phyloP scores from a whole-genome alignment of 2,329 filamentous ascomycete species.

The Cyphellophora attinorum region DNA sequence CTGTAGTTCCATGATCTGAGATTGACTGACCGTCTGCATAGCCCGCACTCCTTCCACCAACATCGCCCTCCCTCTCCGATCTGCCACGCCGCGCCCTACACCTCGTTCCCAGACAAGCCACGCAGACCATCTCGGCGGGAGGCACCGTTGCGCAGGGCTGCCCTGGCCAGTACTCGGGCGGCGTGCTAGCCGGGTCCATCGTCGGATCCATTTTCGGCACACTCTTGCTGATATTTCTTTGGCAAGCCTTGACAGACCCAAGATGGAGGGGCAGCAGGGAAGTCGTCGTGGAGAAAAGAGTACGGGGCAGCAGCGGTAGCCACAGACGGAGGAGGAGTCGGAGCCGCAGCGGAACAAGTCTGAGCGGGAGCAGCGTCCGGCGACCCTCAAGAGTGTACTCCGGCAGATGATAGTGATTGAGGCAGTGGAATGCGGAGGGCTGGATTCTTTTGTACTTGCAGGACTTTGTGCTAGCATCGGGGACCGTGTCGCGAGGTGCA shows the following conservation, averaged over 20 bases:
- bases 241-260: slow-evolving; percentile 5
- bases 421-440: no score
- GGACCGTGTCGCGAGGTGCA: no score
- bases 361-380: background rate
- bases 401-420: no score
- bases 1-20: no score
- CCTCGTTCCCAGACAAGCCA: slow-evolving; percentile 13
- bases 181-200: slow-evolving; percentile 18
- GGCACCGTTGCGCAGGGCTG: slow-evolving; percentile 9
- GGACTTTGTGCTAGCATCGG: no score
- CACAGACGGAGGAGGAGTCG: no score
- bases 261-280: slow-evolving; percentile 8
- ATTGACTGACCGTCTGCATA: no score
- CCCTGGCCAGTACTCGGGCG: slow-evolving; percentile 17
- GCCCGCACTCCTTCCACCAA: slow-evolving; percentile 1
- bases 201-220: slow-evolving; percentile 19
- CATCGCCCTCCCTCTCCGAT: no score
- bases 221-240: slow-evolving; percentile 16
- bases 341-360: background rate
- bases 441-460: no score
- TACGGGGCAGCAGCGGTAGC: slow-evolving; percentile 1
- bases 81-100: no score
- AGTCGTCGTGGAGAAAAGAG: slow-evolving; percentile 16
- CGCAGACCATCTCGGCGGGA: slow-evolving; percentile 8
- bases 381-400: background rate